Conservation (phyloP, 2,329 filamentous ascomycete genomes). For the Triangularia setosa region DNA sequence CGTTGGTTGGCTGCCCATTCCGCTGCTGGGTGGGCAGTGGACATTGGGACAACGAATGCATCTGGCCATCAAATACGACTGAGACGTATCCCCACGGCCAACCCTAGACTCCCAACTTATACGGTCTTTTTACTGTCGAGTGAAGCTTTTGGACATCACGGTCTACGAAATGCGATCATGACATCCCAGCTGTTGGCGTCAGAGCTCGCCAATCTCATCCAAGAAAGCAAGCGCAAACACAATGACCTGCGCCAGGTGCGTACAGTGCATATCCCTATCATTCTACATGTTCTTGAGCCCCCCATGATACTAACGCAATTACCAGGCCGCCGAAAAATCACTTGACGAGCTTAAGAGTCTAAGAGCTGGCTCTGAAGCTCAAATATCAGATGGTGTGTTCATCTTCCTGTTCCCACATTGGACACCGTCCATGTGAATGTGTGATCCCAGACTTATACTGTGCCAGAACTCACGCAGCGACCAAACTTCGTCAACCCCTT, state of each 20-base stretch:
- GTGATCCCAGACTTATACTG: conserved; percentile 9
- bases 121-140: neutral
- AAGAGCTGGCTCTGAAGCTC: conserved; percentile 69
- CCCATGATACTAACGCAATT: conserved; percentile 19
- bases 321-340: conserved; percentile 85
- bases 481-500: conserved; percentile 89
- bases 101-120: neutral
- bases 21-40: neutral
- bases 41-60: conserved; percentile 5
- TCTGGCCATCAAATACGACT: neutral
- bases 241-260: conserved; percentile 78
- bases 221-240: conserved; percentile 94
- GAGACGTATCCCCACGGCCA: neutral
- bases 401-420: conserved; percentile 24
- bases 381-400: conserved; percentile 63
- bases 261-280: conserved; percentile 8
- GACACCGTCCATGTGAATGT: neutral
- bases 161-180: conserved; percentile 53
- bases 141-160: neutral
- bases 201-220: conserved; percentile 85
- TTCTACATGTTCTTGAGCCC: neutral
- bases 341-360: conserved; percentile 81
- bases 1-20: conserved; percentile 1
- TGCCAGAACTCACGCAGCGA: conserved; percentile 73
- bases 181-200: conserved; percentile 84